These are phyloP conservation scores for Hapsidospora chrysogenum DNA, from an alignment of 495 filamentous ascomycete genomes.

Conservation along the genomic window DNA sequence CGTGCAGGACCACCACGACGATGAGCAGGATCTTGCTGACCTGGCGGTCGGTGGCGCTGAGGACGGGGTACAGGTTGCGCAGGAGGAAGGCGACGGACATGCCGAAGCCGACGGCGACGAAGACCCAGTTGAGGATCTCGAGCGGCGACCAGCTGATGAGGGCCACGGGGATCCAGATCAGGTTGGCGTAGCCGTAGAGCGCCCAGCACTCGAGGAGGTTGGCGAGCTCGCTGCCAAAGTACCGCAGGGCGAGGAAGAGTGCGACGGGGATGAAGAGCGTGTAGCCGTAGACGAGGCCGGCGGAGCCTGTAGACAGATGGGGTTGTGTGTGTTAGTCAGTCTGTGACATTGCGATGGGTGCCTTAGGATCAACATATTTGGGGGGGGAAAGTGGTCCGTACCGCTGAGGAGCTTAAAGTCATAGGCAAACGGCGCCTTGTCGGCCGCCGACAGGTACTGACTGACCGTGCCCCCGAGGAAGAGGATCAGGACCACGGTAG, in stretches of 20 bases:
- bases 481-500: slow-evolving; percentile 87
- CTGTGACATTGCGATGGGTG: no score
- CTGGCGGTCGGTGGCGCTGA: slow-evolving; percentile 82
- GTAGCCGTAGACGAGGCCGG: slow-evolving; percentile 87
- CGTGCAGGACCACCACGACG: slow-evolving; percentile 69
- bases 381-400: slow-evolving; percentile 7
- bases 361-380: no score
- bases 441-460: slow-evolving; percentile 50
- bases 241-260: slow-evolving; percentile 78
- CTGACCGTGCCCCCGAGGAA: slow-evolving; percentile 92
- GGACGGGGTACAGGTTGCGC: slow-evolving; percentile 82
- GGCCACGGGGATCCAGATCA: slow-evolving; percentile 93
- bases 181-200: slow-evolving; percentile 85
- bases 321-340: slow-evolving; percentile 1
- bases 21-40: slow-evolving; percentile 78
- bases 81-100: slow-evolving; percentile 75
- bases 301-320: slow-evolving; percentile 43
- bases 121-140: slow-evolving; percentile 76
- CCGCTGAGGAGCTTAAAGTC: slow-evolving; percentile 72
- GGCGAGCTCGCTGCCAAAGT: slow-evolving; percentile 80
- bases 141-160: slow-evolving; percentile 78
- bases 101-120: slow-evolving; percentile 80
- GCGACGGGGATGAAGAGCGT: slow-evolving; percentile 66
- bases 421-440: slow-evolving; percentile 41
- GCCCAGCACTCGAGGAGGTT: slow-evolving; percentile 88